phyloP scores from a whole-genome alignment of 2,329 filamentous ascomycete genomes.

The Orbilia javanica region DNA sequence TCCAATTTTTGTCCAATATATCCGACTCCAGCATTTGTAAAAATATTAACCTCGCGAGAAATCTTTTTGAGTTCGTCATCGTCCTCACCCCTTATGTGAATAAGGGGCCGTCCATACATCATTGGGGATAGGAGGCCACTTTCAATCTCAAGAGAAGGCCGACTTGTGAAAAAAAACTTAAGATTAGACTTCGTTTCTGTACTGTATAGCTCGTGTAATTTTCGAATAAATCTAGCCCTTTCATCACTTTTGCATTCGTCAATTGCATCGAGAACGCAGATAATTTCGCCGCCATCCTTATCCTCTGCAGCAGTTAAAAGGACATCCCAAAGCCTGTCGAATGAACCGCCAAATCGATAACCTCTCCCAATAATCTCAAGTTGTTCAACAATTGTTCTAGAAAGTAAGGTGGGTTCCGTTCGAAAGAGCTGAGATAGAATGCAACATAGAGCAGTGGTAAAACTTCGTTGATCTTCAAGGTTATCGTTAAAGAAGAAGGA shows the following conservation, averaged over 20 bases:
- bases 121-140: constrained; percentile 60
- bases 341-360: constrained; percentile 59
- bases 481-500: constrained; percentile 69
- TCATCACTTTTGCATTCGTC: constrained; percentile 64
- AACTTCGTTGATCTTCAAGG: no score
- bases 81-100: no score
- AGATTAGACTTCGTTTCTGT: not conserved
- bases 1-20: constrained; percentile 60
- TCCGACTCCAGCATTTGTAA: constrained; percentile 63
- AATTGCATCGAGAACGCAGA: constrained; percentile 66
- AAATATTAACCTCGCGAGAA: constrained; percentile 64
- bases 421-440: constrained; percentile 1
- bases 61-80: no score
- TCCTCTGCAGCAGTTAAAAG: constrained; percentile 60
- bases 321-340: constrained; percentile 64
- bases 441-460: not conserved
- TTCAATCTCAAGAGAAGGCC: constrained; percentile 64
- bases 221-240: not conserved
- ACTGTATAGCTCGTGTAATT: not conserved
- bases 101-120: no score
- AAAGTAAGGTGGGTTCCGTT: constrained; percentile 62
- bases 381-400: constrained; percentile 63
- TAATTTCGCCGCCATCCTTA: constrained; percentile 61
- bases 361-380: constrained; percentile 64
- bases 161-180: constrained; percentile 64